Base-by-base conservation (phyloP, 2,329 filamentous ascomycete genomes). In the Tolypocladium ophioglossoides region DNA sequence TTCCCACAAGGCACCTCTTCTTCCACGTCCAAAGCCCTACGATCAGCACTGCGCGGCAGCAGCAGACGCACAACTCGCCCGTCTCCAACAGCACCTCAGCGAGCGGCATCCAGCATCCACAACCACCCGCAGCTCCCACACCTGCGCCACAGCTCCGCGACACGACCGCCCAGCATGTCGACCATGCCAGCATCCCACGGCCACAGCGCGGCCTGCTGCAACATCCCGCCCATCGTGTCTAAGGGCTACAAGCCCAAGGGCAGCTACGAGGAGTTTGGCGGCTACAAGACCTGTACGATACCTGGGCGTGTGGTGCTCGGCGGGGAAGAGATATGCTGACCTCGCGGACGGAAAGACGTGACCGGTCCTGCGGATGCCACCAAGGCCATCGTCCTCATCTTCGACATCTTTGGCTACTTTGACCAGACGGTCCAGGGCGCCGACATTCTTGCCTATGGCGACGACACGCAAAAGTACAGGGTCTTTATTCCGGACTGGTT, bases 401-500 rank as follows among this genome's bases (percentile, higher is more conserved):
- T 73, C 66, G 85, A 88, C 68, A 85, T 86, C 66, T 86, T 86
- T 63, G 84, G 85, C 62, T 84, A 85, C 78, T 86, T 80, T 64
- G 78, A 81, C 27, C 86, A 89, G 70, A 84, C 85, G 3, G 58
- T 87, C 12, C 85, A 88, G 67, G 86, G 85, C 27, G 83, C 83
- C 58, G 86, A 89, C 62, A 87, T 82, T 61, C 72, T 86, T 27
- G 75, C 81, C 47, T 73, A 72, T 48, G 74, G 75, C 57, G 76
- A 80, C 63, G 65, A 74, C 68, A 78, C 72, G 70, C 80, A 74
- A 68, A 82, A 87, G 65, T 94, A 95, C 76, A 84, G 84, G 62
- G 88, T 96, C 61, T 91, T 91, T 72, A 91, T 96, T 59, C 91
- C 91, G 32, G 91, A 96, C 73, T 92, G 89, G 78, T 95, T 96